These are phyloP conservation scores for Chlamydomonas urium DNA, from an alignment of 139 green algal genomes.

Conservation along the genomic window DNA sequence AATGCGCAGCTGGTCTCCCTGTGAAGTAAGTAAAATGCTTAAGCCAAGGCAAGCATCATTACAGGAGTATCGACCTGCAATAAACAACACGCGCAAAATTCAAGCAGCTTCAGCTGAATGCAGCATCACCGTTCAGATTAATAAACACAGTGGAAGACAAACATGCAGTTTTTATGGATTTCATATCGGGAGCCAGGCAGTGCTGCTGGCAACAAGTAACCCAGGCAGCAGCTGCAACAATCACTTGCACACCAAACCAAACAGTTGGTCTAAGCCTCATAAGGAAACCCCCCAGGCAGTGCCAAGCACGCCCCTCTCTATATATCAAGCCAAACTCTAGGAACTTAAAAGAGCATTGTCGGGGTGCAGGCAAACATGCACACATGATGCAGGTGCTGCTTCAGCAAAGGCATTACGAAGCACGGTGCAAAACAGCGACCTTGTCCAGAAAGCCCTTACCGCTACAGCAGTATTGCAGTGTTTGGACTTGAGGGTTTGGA, in stretches of 20 bases:
- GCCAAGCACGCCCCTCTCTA: too few relatives aligned
- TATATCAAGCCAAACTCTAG: too few relatives aligned
- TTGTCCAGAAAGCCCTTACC: too few relatives aligned
- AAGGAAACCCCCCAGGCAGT: not conserved
- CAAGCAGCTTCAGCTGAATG: not conserved
- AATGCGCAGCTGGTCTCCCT: too few relatives aligned
- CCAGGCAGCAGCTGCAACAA: not conserved
- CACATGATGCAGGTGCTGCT: too few relatives aligned
- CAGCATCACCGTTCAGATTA: not conserved
- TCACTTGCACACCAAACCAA: not conserved
- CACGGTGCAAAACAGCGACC: too few relatives aligned
- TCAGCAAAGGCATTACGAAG: too few relatives aligned
- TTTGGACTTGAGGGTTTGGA: too few relatives aligned
- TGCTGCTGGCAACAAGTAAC: not conserved
- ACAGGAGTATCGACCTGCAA: not conserved
- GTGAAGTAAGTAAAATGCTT: not conserved
- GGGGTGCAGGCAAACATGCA: too few relatives aligned
- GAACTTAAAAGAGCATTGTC: too few relatives aligned
- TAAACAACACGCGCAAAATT: not conserved
- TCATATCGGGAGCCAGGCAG: not conserved
- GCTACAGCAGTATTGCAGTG: too few relatives aligned
- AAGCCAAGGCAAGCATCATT: not conserved
- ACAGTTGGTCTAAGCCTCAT: not conserved
- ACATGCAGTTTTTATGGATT: not conserved
- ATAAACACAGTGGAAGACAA: not conserved